phyloP scores from a whole-genome alignment of 768 basidiomycete species.

The Cyclocybe cylindracea region DNA sequence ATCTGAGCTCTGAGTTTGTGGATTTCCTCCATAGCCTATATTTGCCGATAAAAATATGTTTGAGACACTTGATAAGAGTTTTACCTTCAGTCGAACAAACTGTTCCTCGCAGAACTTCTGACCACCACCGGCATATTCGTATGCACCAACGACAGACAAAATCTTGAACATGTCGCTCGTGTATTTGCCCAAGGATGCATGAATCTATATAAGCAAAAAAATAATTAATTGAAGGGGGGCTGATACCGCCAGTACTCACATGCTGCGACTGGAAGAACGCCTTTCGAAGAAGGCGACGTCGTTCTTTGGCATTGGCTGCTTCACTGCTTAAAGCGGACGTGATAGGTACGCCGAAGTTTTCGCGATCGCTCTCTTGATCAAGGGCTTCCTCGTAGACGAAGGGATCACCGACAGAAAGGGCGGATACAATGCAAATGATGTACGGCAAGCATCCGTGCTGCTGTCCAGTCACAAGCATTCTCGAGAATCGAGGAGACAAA shows the following conservation, averaged over 20 bases:
- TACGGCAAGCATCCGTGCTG: slow-evolving; percentile 84
- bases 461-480: slow-evolving; percentile 93
- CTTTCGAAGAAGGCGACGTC: slow-evolving; percentile 61
- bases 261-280: slow-evolving; percentile 83
- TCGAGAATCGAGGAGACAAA: slow-evolving; percentile 90
- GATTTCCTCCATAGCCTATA: slow-evolving; percentile 96
- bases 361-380: slow-evolving; percentile 40
- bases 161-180: slow-evolving; percentile 86
- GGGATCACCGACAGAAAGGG: slow-evolving; percentile 92
- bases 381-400: slow-evolving; percentile 84
- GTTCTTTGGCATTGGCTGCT: slow-evolving; percentile 53
- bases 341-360: slow-evolving; percentile 37
- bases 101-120: slow-evolving; percentile 83
- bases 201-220: slow-evolving; percentile 46
- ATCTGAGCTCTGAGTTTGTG: slow-evolving; percentile 93
- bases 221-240: not conserved
- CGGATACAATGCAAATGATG: slow-evolving; percentile 87
- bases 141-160: slow-evolving; percentile 94
- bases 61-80: slow-evolving; percentile 7
- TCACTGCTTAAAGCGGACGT: slow-evolving; percentile 48
- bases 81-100: slow-evolving; percentile 87
- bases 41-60: not conserved
- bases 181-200: slow-evolving; percentile 76
- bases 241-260: slow-evolving; percentile 40
- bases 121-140: slow-evolving; percentile 86